Evolutionary conservation across 2,329 filamentous ascomycete species (phyloP).

Genomic region (Eurotiales sp.): DNA sequence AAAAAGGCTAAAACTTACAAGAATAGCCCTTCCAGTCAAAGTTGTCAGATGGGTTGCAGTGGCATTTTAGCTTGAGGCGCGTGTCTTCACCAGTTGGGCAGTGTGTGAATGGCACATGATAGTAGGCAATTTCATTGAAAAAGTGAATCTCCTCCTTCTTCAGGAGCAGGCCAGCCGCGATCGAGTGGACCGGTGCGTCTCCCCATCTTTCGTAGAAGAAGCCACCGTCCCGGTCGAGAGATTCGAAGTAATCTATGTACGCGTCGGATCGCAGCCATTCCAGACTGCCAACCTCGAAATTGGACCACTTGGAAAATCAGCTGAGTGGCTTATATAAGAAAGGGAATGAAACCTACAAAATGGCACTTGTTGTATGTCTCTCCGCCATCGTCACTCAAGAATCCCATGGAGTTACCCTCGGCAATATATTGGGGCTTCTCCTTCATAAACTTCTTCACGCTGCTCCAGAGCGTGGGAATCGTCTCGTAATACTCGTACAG

Average conservation of each 20-base stretch:
- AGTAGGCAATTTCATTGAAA: slow-evolving; percentile 98
- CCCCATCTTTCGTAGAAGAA: slow-evolving; percentile 99
- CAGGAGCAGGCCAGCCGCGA: slow-evolving; percentile 80
- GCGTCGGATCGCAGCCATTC: slow-evolving; percentile 87
- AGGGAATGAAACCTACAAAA: slow-evolving; percentile 62
- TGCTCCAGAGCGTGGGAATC: slow-evolving; percentile 94
- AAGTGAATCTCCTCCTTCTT: slow-evolving; percentile 95
- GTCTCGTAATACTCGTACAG: slow-evolving; percentile 96
- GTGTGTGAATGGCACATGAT: slow-evolving; percentile 96
- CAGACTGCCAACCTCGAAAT: slow-evolving; percentile 94
- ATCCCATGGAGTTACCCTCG: slow-evolving; percentile 80
- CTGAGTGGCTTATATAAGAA: too few relatives aligned
- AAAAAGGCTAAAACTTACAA: slow-evolving; percentile 58
- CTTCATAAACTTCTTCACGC: slow-evolving; percentile 89
- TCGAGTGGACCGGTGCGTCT: slow-evolving; percentile 97
- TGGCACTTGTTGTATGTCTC: slow-evolving; percentile 96
- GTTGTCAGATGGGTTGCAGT: slow-evolving; percentile 93
- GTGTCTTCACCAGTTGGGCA: slow-evolving; percentile 88
- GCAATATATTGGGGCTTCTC: slow-evolving; percentile 84
- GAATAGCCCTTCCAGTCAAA: slow-evolving; percentile 99
- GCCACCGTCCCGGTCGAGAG: slow-evolving; percentile 83
- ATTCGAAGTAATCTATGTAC: slow-evolving; percentile 87
- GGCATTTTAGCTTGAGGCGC: slow-evolving; percentile 79
- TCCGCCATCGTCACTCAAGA: slow-evolving; percentile 86
- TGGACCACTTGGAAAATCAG: slow-evolving; percentile 72